Percentiles rank a stretch among this genome's conserved stretches.
These are phyloP conservation scores for Podaxis sp. DNA, from an alignment of 768 basidiomycete species.

Conservation along the genomic window DNA sequence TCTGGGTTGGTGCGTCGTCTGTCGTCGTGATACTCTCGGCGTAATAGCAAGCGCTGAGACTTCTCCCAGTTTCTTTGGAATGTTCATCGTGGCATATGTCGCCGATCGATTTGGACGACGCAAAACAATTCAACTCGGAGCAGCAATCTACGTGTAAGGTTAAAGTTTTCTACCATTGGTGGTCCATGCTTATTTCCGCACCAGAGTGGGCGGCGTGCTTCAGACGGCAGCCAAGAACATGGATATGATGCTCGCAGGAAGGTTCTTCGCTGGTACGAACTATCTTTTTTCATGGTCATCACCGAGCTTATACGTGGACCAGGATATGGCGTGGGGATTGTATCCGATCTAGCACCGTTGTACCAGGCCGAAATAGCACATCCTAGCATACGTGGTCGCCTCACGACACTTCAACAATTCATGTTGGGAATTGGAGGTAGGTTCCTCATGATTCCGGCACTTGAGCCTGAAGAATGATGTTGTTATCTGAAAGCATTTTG, in stretches of 20 bases:
- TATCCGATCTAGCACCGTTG: slow-evolving; percentile 45
- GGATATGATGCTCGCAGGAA: slow-evolving; percentile 44
- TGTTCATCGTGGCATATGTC: slow-evolving; percentile 37
- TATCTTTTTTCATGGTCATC: background rate
- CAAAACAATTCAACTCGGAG: slow-evolving; percentile 35
- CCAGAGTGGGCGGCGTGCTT: slow-evolving; percentile 38
- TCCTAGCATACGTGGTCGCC: slow-evolving; percentile 49
- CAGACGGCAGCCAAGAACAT: slow-evolving; percentile 43
- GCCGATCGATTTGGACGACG: slow-evolving; percentile 35
- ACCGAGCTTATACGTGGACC: background rate
- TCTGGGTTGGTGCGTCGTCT: slow-evolving; percentile 29
- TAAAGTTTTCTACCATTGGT: background rate
- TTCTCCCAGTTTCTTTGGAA: slow-evolving; percentile 34
- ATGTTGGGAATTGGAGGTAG: slow-evolving; percentile 46
- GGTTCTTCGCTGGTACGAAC: slow-evolving; percentile 42
- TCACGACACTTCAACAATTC: slow-evolving; percentile 51
- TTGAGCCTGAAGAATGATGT: background rate
- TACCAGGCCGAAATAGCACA: slow-evolving; percentile 56
- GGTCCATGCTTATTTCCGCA: background rate
- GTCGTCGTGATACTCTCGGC: background rate
- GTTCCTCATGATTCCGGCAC: background rate
- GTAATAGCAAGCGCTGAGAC: background rate
- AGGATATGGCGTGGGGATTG: slow-evolving; percentile 42
- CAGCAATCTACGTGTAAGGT: slow-evolving; percentile 32
- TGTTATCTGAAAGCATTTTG: slow-evolving; percentile 29